Evolutionary conservation across 2,329 filamentous ascomycete species (phyloP).

Genomic region (Talaromyces pinophilus): DNA sequence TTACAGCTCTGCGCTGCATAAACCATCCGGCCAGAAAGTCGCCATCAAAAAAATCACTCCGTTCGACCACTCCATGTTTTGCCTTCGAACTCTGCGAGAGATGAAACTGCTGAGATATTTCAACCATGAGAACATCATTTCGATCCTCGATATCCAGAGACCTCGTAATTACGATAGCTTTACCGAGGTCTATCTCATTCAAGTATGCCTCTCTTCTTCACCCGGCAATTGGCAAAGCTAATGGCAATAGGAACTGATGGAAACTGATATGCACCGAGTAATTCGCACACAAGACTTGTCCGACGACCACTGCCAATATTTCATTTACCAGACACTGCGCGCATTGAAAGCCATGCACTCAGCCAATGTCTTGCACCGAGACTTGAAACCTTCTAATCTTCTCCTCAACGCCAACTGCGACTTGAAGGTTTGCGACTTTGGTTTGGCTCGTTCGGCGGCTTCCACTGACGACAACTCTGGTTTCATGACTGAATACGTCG

Average conservation of each 20-base stretch:
- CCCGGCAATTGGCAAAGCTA: not conserved
- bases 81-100: slow-evolving; percentile 90
- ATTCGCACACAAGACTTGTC: slow-evolving; percentile 98
- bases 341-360: slow-evolving; percentile 99
- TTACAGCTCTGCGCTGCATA: slow-evolving; percentile 81
- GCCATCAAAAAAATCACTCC: slow-evolving; percentile 99
- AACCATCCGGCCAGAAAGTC: slow-evolving; percentile 96
- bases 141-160: slow-evolving; percentile 98
- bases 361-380: slow-evolving; percentile 94
- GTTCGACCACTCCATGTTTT: slow-evolving; percentile 99
- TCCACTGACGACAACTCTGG: slow-evolving; percentile 99
- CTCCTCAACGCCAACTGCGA: slow-evolving; percentile 98
- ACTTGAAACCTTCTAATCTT: slow-evolving; percentile 95
- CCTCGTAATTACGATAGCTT: slow-evolving; percentile 94
- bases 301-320: slow-evolving; percentile 99
- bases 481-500: slow-evolving; percentile 99
- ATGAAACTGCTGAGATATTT: slow-evolving; percentile 99
- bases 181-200: slow-evolving; percentile 97
- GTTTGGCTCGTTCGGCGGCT: slow-evolving; percentile 89
- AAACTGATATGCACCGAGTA: slow-evolving; percentile 99
- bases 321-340: slow-evolving; percentile 98
- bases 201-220: slow-evolving; percentile 58
- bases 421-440: slow-evolving; percentile 98
- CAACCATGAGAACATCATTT: slow-evolving; percentile 99
- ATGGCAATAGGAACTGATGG: slow-evolving; percentile 81